Conservation (phyloP, 495 filamentous ascomycete genomes). For the Staphylotrichum longicolle region DNA sequence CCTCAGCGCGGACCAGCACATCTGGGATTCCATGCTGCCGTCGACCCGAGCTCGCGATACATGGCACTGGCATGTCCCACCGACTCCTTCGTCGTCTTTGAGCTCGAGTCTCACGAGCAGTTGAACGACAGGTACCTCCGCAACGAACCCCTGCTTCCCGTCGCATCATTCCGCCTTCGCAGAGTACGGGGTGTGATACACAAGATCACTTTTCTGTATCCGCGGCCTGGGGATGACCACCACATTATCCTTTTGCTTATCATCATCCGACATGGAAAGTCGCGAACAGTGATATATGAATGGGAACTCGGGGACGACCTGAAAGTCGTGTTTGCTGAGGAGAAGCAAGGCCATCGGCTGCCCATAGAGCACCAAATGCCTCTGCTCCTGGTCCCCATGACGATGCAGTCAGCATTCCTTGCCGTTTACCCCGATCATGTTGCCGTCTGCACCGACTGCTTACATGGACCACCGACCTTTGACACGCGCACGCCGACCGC, state of each 20-base stretch:
- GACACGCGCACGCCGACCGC: constrained; percentile 32
- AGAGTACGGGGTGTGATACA: constrained; percentile 70
- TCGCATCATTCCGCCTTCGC: constrained; percentile 54
- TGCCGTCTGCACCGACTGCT: constrained; percentile 56
- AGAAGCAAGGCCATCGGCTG: constrained; percentile 51
- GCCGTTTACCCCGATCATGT: constrained; percentile 59
- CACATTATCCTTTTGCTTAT: constrained; percentile 77
- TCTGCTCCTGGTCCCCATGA: constrained; percentile 66
- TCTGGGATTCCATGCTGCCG: constrained; percentile 74
- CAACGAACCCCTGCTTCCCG: constrained; percentile 39
- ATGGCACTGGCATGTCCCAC: constrained; percentile 46
- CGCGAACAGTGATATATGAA: constrained; percentile 67
- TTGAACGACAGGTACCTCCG: constrained; percentile 43
- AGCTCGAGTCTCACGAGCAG: constrained; percentile 51
- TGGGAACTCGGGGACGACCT: constrained; percentile 59
- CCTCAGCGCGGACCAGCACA: constrained; percentile 45
- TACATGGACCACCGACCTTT: constrained; percentile 50
- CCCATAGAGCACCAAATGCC: constrained; percentile 61
- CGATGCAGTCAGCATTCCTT: constrained; percentile 61
- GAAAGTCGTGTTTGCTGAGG: constrained; percentile 37
- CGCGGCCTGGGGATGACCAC: constrained; percentile 58
- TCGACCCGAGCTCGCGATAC: constrained; percentile 67
- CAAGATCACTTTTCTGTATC: constrained; percentile 84
- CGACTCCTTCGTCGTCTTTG: constrained; percentile 56
- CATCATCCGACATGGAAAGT: constrained; percentile 56